Base-by-base conservation (phyloP, 768 basidiomycete species). In the Phaeolepiota aurea region DNA sequence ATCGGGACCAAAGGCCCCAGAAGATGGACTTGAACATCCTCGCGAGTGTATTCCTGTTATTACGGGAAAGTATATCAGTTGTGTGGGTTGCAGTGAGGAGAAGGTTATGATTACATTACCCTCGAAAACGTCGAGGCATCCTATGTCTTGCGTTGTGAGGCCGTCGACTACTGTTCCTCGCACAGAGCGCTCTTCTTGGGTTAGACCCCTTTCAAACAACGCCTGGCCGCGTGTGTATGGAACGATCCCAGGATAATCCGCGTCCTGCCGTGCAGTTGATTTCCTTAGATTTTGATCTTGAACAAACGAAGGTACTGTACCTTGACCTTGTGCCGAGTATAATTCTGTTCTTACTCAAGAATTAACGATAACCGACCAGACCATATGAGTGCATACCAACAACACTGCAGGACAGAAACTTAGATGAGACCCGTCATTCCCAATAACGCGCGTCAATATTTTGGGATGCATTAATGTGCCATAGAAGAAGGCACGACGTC, bases 391-490 rank as follows among this genome's bases (percentile, higher is more conserved):
- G 56, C 78, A 54, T 46, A 89, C 89, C 53, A 74, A 63, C 5
- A 96, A 57, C 4, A 92, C 54, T 3, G 89, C 91, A 28, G 87
- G 80, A 45, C 79, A 78, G 33, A 87, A 72, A 39, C 74, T 54
- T 2, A 94, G 67, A 46, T 79, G 65, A 5, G 62, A 50, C 5
- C 82, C 86, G 33, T 78, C 65, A 50, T 86, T 79, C 4, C 69
- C 68, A 32, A 96, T 77, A 4, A 96, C 90, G 14, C 80, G 66
- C 43, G 68, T 74, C 28, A 96, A 65, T 52, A 97, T 84, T 37
- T 74, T 75, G 4, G 91, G 90, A 51, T 92, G 88, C 71, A 93
- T 79, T 15, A 97, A 65, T 0, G 88, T 94, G 10, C 93, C 93
- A 59, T 93, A 91, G 65, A 90, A 86, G 60, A 92, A 93, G 13